A percentile compares a stretch with the other conserved stretches of the same genome.
phyloP scores from a whole-genome alignment of 768 basidiomycete species.

The Pisolithus orientalis region DNA sequence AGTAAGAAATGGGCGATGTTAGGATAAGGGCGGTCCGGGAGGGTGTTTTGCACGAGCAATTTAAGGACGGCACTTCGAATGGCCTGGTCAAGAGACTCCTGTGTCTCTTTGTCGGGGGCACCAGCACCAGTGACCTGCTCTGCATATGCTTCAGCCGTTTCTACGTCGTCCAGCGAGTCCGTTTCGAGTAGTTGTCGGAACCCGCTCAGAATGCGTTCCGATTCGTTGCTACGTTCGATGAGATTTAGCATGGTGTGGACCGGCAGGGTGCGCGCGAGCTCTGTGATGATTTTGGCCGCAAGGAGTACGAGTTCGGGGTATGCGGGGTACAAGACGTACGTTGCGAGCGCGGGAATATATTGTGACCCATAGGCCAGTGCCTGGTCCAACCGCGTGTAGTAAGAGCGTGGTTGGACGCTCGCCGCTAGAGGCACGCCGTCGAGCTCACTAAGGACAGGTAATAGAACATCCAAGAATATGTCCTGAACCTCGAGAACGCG shows the following conservation, averaged over 20 bases:
- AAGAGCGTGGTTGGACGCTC: conserved; percentile 55
- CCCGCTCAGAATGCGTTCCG: conserved; percentile 77
- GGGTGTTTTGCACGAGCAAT: conserved; percentile 73
- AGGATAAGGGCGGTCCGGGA: conserved; percentile 55
- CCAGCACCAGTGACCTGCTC: conserved; percentile 71
- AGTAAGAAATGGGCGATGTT: conserved; percentile 87
- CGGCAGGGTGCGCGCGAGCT: conserved; percentile 58
- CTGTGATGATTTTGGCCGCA: conserved; percentile 68
- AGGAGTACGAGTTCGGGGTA: conserved; percentile 72
- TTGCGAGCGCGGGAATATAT: conserved; percentile 75
- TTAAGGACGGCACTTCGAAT: conserved; percentile 75
- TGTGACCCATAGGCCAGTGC: conserved; percentile 62
- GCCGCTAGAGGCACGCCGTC: conserved; percentile 51
- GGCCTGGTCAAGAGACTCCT: conserved; percentile 54
- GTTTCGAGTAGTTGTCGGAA: conserved; percentile 62
- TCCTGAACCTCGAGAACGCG: conserved; percentile 83
- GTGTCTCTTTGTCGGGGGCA: conserved; percentile 45
- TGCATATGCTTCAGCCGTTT: conserved; percentile 50
- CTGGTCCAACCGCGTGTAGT: conserved; percentile 70
- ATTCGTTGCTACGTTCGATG: conserved; percentile 75
- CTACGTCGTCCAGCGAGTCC: conserved; percentile 58
- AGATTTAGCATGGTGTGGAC: conserved; percentile 73
- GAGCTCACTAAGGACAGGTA: conserved; percentile 69
- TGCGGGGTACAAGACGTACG: conserved; percentile 64
- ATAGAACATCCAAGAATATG: conserved; percentile 81